Conservation (phyloP, 2,329 filamentous ascomycete genomes). For the Sporothrix mexicana region DNA sequence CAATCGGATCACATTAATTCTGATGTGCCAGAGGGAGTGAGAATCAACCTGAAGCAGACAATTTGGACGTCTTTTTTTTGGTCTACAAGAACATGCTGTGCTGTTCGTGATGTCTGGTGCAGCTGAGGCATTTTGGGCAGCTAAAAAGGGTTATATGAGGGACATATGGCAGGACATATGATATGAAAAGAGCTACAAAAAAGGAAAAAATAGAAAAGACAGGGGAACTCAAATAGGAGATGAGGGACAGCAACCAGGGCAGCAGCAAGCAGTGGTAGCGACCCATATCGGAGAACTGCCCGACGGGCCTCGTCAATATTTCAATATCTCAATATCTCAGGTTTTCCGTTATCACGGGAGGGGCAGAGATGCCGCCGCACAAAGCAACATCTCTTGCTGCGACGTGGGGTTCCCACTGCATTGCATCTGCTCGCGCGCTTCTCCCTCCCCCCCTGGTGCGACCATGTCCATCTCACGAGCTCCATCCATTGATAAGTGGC, state of each 20-base stretch:
- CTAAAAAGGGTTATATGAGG: not conserved
- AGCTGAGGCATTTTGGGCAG: slow-evolving; percentile 26
- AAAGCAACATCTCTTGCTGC: slow-evolving; percentile 15
- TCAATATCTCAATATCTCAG: not conserved
- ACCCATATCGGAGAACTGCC: not conserved
- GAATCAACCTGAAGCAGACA: not conserved
- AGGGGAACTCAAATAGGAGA: not conserved
- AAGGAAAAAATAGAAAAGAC: not conserved
- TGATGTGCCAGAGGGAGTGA: not conserved
- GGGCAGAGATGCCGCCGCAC: slow-evolving; percentile 19
- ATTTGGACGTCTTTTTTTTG: not conserved
- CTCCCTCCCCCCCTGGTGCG: slow-evolving; percentile 8
- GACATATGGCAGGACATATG: not conserved
- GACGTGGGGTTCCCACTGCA: slow-evolving; percentile 32
- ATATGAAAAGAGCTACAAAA: not conserved
- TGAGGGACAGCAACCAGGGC: not conserved
- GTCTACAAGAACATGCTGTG: not conserved
- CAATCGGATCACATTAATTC: slow-evolving; percentile 16
- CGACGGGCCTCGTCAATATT: slow-evolving; percentile 5
- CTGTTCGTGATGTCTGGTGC: not conserved
- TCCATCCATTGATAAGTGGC: slow-evolving; percentile 20
- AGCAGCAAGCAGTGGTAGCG: not conserved
- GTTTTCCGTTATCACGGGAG: slow-evolving; percentile 19
- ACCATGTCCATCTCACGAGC: slow-evolving; percentile 13
- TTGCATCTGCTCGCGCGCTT: slow-evolving; percentile 11